Base-by-base conservation (phyloP, 2,329 filamentous ascomycete genomes). In the Intubia oerlemansii region DNA sequence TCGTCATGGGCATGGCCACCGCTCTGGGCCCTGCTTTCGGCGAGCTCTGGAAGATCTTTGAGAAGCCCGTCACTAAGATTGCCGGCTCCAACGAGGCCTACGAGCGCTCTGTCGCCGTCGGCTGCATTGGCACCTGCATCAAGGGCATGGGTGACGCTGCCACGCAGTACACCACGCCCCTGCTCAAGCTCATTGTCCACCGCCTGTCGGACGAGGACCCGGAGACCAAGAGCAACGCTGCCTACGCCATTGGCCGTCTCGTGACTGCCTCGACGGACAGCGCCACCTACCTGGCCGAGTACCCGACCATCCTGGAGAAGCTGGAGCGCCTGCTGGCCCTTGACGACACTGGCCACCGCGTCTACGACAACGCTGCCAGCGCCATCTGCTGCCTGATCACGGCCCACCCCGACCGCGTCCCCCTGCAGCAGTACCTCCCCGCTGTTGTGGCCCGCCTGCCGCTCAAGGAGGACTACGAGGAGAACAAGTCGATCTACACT, bases 41-140 rank as follows among this genome's bases (percentile, higher is more conserved):
- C 32, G 76, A 92, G 56, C 60, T 93, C 36, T 95, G 82, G 81
- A 90, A 91, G 61, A 72, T 91, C 42, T 92, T 93, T 40, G 79
- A 92, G 59, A 85, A 88, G 62, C 78, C 77, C 21, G 64, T 95
- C 41, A 58, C 92, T 46, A 85, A 80, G 55, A 88, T 82, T 43
- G 75, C 81, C 29, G 78, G 75, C 47, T 85, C 81, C 36, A 74
- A 75, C 39, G 84, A 93, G 51, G 62, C 75, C 27, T 71, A 81
- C 21, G 85, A 95, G 59, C 77, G 88, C 30, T 84, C 77, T 19
- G 82, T 82, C 13, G 78, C 84, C 27, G 77, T 93, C 13, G 88
- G 88, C 41, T 80, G 85, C 31, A 76, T 95, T 37, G 85, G 85
- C 16, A 85, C 95, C 58, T 79, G 80, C 48, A 72, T 82, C 42